Conservation (phyloP, 2,329 filamentous ascomycete genomes). For the Cylindrodendrum hubeiense region DNA sequence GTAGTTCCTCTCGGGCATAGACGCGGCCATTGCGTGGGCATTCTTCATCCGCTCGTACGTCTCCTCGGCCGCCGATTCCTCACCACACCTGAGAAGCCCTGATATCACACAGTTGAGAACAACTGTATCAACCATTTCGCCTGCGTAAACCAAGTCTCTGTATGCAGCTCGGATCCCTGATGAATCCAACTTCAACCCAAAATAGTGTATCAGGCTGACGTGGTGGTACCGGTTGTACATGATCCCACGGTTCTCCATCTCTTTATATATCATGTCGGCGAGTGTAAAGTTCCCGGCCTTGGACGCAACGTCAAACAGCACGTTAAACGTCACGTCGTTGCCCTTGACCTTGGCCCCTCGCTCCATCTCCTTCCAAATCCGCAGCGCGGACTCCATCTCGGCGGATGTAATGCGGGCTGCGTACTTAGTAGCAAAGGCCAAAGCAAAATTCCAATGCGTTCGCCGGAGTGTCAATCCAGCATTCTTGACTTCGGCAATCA, state of each 20-base stretch:
- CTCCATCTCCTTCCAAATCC: slow-evolving; percentile 93
- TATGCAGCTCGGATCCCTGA: slow-evolving; percentile 83
- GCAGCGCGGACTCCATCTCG: slow-evolving; percentile 72
- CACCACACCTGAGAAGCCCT: slow-evolving; percentile 80
- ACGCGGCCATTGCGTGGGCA: slow-evolving; percentile 57
- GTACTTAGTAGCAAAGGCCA: slow-evolving; percentile 82
- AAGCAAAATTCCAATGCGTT: slow-evolving; percentile 85
- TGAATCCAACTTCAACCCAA: slow-evolving; percentile 80
- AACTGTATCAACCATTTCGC: slow-evolving; percentile 89
- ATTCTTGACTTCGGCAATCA: slow-evolving; percentile 85
- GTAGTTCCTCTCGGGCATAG: slow-evolving; percentile 60
- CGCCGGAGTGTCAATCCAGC: slow-evolving; percentile 76
- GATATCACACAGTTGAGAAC: slow-evolving; percentile 89
- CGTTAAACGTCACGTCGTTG: slow-evolving; percentile 89
- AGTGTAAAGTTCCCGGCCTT: slow-evolving; percentile 87
- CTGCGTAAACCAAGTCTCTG: slow-evolving; percentile 82
- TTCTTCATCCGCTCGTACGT: slow-evolving; percentile 89
- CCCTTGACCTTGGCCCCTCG: slow-evolving; percentile 71
- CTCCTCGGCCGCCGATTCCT: slow-evolving; percentile 81
- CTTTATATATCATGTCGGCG: slow-evolving; percentile 85
- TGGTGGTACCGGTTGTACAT: slow-evolving; percentile 83
- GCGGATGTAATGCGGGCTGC: slow-evolving; percentile 70
- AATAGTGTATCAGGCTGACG: slow-evolving; percentile 85
- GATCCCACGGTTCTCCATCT: slow-evolving; percentile 80
- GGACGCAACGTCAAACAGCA: slow-evolving; percentile 89